Conservation (phyloP, 768 basidiomycete species). For the Fomitopsis pulvina region DNA sequence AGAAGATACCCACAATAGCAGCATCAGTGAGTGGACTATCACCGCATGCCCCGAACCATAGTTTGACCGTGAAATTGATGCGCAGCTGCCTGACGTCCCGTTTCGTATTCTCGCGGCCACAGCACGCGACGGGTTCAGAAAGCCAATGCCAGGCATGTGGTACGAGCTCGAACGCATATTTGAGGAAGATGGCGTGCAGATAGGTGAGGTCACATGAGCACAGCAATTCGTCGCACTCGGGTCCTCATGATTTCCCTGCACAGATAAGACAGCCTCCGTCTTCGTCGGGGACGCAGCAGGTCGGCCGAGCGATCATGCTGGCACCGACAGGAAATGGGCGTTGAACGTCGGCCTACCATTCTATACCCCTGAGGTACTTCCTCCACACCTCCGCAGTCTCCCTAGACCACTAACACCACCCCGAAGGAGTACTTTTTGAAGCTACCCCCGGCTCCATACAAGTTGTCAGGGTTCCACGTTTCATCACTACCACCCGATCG, state of each 20-base stretch:
- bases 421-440: conserved; percentile 75
- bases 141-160: conserved; percentile 90
- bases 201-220: conserved; percentile 52
- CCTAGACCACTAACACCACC: not conserved
- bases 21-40: conserved; percentile 38
- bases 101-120: conserved; percentile 77
- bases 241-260: not conserved
- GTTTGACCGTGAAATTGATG: not conserved
- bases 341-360: conserved; percentile 69
- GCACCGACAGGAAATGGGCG: conserved; percentile 84
- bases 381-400: not conserved
- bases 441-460: conserved; percentile 31
- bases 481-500: conserved; percentile 33
- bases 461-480: conserved; percentile 66
- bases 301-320: conserved; percentile 66
- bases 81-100: conserved; percentile 64
- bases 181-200: conserved; percentile 44
- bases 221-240: not conserved
- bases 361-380: conserved; percentile 73
- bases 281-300: conserved; percentile 93
- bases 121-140: conserved; percentile 68
- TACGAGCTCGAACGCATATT: conserved; percentile 61
- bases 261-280: conserved; percentile 63
- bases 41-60: not conserved
- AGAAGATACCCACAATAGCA: conserved; percentile 67